Conservation (phyloP, 352 stramenopile genomes). For the Globisporangium cylindrosporum region DNA sequence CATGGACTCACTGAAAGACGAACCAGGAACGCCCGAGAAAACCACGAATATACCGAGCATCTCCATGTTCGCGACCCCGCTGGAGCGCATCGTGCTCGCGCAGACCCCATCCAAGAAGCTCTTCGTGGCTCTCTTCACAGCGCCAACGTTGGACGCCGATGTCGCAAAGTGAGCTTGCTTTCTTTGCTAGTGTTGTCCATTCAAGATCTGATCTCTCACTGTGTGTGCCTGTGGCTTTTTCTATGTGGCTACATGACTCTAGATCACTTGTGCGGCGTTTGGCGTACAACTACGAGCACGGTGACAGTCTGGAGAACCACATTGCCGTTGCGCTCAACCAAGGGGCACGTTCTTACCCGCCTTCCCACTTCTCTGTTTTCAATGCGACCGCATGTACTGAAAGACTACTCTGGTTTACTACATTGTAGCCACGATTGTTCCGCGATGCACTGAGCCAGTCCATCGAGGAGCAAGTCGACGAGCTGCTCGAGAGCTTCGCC, state of each 20-base stretch:
- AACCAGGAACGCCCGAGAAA: background rate
- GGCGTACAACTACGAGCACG: constrained; percentile 47
- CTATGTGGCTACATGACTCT: background rate
- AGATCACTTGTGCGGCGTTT: constrained; percentile 38
- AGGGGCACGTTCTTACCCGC: constrained; percentile 16
- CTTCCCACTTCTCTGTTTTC: background rate
- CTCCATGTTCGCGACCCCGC: constrained; percentile 33
- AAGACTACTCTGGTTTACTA: background rate
- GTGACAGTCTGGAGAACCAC: constrained; percentile 24
- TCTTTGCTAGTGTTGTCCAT: background rate
- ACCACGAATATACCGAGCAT: constrained; percentile 22
- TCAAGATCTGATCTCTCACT: background rate
- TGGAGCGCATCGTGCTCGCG: constrained; percentile 45
- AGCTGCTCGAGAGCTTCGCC: constrained; percentile 23
- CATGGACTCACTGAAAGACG: background rate
- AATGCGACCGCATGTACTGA: background rate
- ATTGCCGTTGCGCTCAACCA: constrained; percentile 31
- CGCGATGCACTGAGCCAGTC: constrained; percentile 31
- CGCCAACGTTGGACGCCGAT: constrained; percentile 19
- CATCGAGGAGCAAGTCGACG: constrained; percentile 37
- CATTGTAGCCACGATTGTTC: constrained; percentile 32
- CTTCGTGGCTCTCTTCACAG: constrained; percentile 44
- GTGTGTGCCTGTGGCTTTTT: background rate
- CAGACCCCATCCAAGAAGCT: constrained; percentile 35
- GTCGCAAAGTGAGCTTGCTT: constrained; percentile 30